These are phyloP conservation scores for Podospora comata DNA, from an alignment of 495 filamentous ascomycete species.

Conservation along the genomic window DNA sequence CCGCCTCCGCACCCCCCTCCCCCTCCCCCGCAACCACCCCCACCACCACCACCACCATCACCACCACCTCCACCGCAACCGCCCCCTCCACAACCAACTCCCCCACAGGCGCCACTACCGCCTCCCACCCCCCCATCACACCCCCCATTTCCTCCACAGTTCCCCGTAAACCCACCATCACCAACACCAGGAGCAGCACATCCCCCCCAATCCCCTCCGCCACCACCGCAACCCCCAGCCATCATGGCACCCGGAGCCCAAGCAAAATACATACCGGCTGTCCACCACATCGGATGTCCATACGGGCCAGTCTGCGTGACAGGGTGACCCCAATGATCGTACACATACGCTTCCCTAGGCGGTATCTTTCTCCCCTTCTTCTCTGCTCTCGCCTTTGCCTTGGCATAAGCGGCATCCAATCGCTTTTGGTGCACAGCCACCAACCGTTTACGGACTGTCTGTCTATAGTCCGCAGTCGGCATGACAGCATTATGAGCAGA, in stretches of 20 bases:
- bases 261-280: conserved; percentile 27
- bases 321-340: conserved; percentile 53
- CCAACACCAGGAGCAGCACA: conserved; percentile 44
- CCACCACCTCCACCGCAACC: conserved; percentile 56
- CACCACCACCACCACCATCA: conserved; percentile 45
- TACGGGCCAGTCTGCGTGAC: conserved; percentile 43
- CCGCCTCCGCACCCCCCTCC: conserved; percentile 20
- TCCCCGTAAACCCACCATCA: not conserved
- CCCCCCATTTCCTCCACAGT: not conserved
- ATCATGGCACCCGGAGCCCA: conserved; percentile 42
- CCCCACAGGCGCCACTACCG: conserved; percentile 50
- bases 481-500: conserved; percentile 64
- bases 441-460: conserved; percentile 50
- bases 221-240: conserved; percentile 29
- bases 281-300: conserved; percentile 35
- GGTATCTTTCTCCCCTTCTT: conserved; percentile 57
- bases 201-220: conserved; percentile 25
- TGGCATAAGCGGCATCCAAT: conserved; percentile 61
- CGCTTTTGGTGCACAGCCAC: conserved; percentile 43
- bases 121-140: conserved; percentile 29
- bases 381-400: conserved; percentile 57
- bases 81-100: conserved; percentile 29
- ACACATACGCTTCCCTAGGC: conserved; percentile 45
- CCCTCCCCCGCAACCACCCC: conserved; percentile 41
- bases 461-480: conserved; percentile 36